Base-by-base conservation (phyloP, 1,284 basidiomycete species). In the Chondrostereum purpureum region DNA sequence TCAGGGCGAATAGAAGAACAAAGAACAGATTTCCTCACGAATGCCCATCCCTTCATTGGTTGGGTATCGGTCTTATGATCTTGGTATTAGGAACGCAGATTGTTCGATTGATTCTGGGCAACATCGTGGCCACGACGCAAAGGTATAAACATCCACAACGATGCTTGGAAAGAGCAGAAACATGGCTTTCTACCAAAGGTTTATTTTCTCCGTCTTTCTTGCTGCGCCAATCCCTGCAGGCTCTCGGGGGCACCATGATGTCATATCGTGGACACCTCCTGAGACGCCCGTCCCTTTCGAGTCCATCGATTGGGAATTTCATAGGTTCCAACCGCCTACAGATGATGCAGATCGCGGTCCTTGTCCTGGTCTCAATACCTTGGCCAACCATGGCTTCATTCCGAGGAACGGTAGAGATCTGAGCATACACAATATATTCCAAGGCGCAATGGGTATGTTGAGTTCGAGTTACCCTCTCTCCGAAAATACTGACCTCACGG, bases 331-430 rank as follows among this genome's bases (percentile, higher is more conserved):
- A 6, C 50, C 51, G 5, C 53, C 54, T 14, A 35, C 36, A 23
- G 16, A 45, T 2, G 47, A 36, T 18, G 54, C 54, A 22, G 37
- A 46, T 16, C 44, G 54, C 13, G 44, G 50, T n/a, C 54, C 54
- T 8, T 55, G 54, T 38, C 54, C 53, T 20, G 54, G 53, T 18
- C 47, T 56, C 27, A 56, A 56, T 44, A 53, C 53, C 52, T 54
- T 56, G 6, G 55, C 55, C 11, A 56, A 56, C 34, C 55, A 56
- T 33, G 53, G 52, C 4, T 56, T 52, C 42, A 36, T 56, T n/a
- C 50, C 51, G 8, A 45, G 53, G n/a, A 42, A 47, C 38, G 55
- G 55, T 13, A 49, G 37, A 14, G 52, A 53, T 19, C 46, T 56
- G 35, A 47, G 53, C 3, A 45, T 55, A 16, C 18, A 45, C 1